Evolutionary conservation across 371 early-diverging fungal genomes (phyloP).

Genomic region (Actinomucor elegans): DNA sequence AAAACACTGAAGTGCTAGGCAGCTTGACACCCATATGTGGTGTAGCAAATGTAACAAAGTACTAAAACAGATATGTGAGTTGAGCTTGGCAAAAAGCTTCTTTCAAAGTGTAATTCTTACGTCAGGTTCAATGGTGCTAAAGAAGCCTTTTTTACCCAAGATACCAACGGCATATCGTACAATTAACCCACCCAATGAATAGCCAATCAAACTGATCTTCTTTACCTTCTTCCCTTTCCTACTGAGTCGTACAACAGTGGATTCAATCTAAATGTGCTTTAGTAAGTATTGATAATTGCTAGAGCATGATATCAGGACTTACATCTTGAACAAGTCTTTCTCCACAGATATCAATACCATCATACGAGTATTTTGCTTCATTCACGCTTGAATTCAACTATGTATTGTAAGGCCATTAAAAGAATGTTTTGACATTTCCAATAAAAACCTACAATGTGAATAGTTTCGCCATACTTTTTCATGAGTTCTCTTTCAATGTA

Average conservation of each 20-base stretch:
- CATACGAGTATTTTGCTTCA: constrained; percentile 61
- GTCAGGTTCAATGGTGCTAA: constrained; percentile 50
- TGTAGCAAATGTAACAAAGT: constrained; percentile 73
- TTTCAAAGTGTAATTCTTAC: constrained; percentile 38
- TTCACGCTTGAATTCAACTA: constrained; percentile 59
- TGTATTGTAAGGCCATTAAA: not conserved
- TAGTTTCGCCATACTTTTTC: constrained; percentile 22
- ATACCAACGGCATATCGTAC: constrained; percentile 70
- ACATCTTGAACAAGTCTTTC: constrained; percentile 47
- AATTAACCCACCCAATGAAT: constrained; percentile 82
- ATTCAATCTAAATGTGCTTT: constrained; percentile 3
- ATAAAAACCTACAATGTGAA: constrained; percentile 33
- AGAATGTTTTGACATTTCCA: not conserved
- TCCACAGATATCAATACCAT: constrained; percentile 73
- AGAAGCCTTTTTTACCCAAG: constrained; percentile 60
- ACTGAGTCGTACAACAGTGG: constrained; percentile 7
- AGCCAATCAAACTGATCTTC: constrained; percentile 72
- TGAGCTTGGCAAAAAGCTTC: too few relatives aligned
- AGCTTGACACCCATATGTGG: constrained; percentile 74
- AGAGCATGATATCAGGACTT: not conserved
- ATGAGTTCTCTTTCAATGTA: constrained; percentile 41
- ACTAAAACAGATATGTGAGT: constrained; percentile 23
- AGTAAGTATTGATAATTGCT: not conserved
- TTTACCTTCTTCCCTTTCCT: constrained; percentile 34
- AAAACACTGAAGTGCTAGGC: constrained; percentile 26